Percentiles rank a stretch among this genome's conserved stretches.
Evolutionary conservation across 1,284 basidiomycete genomes (phyloP).

Genomic region (Microbotryum saponariae): DNA sequence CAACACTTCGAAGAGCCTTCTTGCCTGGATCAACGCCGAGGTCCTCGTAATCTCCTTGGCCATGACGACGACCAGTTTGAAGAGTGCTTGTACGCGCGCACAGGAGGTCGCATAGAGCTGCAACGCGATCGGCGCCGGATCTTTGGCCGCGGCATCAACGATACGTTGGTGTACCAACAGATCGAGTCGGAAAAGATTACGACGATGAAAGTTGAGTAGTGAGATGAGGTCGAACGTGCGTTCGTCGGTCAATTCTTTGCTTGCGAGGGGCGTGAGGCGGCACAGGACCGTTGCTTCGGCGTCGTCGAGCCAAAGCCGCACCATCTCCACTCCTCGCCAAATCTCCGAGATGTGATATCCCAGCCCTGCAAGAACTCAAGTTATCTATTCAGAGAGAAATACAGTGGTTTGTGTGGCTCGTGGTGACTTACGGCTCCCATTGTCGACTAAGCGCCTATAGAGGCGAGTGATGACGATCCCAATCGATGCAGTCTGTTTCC

Average conservation of each 20-base stretch:
- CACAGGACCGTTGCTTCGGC: not conserved
- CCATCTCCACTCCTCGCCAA: not conserved
- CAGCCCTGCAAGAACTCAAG: too few relatives aligned
- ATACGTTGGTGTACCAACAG: slow-evolving; percentile 18
- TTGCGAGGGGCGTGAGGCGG: not conserved
- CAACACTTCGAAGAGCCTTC: slow-evolving; percentile 3
- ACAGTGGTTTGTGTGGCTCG: not conserved
- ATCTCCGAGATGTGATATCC: not conserved
- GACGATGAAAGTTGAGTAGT: slow-evolving; percentile 6
- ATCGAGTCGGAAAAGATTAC: slow-evolving; percentile 11
- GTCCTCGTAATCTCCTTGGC: slow-evolving; percentile 3
- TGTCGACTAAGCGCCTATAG: slow-evolving; percentile 4
- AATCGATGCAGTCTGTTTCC: slow-evolving; percentile 11
- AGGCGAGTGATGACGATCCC: not conserved
- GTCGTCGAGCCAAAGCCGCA: not conserved
- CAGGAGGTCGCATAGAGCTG: slow-evolving; percentile 1
- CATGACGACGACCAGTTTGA: not conserved
- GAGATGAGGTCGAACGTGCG: slow-evolving; percentile 14
- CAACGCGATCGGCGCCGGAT: not conserved
- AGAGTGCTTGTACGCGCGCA: not conserved
- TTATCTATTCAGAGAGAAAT: not conserved
- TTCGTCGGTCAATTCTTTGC: not conserved
- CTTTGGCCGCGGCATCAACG: not conserved
- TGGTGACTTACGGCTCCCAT: not conserved
- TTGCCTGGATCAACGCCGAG: not conserved